Evolutionary conservation across 306 rosid species (phyloP).

Genomic region (Inga leiocalycina): DNA sequence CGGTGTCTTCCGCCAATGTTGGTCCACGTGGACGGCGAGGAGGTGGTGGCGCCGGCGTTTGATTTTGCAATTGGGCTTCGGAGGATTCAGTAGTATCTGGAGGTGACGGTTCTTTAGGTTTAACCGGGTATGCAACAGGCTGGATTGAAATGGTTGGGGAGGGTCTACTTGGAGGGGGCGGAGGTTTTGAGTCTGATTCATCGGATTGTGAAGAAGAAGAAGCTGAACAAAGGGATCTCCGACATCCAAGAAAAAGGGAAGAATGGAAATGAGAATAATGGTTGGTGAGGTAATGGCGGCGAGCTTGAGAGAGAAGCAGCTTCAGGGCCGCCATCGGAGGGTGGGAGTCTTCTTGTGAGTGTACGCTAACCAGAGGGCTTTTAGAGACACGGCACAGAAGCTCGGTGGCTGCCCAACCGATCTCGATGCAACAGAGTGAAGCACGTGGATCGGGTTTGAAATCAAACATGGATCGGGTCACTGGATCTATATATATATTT

Average conservation of each 20-base stretch:
- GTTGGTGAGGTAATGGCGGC: conserved; percentile 63
- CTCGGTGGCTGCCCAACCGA: not conserved
- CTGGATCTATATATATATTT: too few relatives aligned
- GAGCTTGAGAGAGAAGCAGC: conserved; percentile 69
- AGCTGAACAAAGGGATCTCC: conserved; percentile 46
- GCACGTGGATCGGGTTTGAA: not conserved
- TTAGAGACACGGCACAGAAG: not conserved
- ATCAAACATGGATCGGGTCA: not conserved
- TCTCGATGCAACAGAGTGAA: not conserved
- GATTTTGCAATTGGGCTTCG: conserved; percentile 14
- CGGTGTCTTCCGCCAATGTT: conserved; percentile 5
- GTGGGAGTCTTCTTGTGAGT: not conserved
- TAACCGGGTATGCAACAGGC: conserved; percentile 70
- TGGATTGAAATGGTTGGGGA: conserved; percentile 51
- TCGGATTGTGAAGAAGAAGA: conserved; percentile 37
- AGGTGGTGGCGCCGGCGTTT: conserved; percentile 21
- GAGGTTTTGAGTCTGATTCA: conserved; percentile 41
- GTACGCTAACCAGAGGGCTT: conserved; percentile 20
- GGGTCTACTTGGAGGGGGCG: conserved; percentile 31
- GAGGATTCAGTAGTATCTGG: conserved; percentile 30
- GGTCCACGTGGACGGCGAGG: conserved; percentile 34
- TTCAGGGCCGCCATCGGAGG: conserved; percentile 64
- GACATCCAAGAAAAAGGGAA: conserved; percentile 40
- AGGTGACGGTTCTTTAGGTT: conserved; percentile 54
- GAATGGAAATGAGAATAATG: conserved; percentile 35